Evolutionary conservation across 2,329 filamentous ascomycete species (phyloP), one percentile per base, ranked within the genome.

Genomic region (Sclerotinia spermophila): DNA sequence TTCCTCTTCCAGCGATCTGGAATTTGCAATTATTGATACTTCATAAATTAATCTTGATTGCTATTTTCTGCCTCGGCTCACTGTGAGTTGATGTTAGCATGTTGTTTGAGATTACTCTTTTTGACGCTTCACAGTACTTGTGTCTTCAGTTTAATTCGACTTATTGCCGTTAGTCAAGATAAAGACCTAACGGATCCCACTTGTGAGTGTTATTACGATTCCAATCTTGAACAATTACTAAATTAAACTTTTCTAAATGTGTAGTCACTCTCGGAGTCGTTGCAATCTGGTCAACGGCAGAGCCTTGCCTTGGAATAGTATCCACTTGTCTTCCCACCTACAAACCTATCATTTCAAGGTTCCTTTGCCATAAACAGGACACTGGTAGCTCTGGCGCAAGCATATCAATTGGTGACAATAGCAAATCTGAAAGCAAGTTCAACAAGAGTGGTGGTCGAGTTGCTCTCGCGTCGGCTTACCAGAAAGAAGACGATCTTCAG

Each of bases 1-100:
- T 60, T 17, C 38, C 58, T 27, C 38, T 60, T 19, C 58, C 38
- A 5, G 58, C 58, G 15, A 42, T 60, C n/a, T 60, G 58, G 35
- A 60, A 60, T 5, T 60, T 60, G 38, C 58, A 60, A 7, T 60
- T 60, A 60, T 60, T n/a, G 30, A 42, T 42, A 60, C 58, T 59
- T 27, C 56, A 59, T 17, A 59, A 59, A 27, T 7, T 59, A 24
- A 40, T 35, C 3, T 10, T 60, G 19, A 60, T 60, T 60, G 58
- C 38, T 42, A 60, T 60, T 38, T 60, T 60, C 24, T 21, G 58
- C 38, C 58, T 60, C 10, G 38, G 58, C 6, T 60, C 35, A 2
- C n/a, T 60, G 58, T 60, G 42, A 42, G 38, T 60, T 27, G n/a
- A 42, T 42, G 19, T 38, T 42, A 42, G 6, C 7, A 42, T 17